A percentile compares a stretch with the other conserved stretches of the same genome.
These are phyloP conservation scores for Sanghuangporus baumii DNA, from an alignment of 1,284 basidiomycete species.

Conservation along the genomic window DNA sequence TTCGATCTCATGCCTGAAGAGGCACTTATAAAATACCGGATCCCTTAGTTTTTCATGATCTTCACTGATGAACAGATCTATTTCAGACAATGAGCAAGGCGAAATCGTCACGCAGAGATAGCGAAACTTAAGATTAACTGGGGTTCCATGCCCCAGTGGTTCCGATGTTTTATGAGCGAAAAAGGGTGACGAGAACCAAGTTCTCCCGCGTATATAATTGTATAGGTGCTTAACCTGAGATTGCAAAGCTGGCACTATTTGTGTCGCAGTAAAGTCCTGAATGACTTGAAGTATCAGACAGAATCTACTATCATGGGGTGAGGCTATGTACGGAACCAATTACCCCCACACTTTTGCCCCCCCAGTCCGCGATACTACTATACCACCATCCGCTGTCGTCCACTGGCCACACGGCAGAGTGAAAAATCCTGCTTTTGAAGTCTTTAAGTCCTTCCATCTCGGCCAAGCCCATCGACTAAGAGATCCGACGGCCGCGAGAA, in stretches of 20 bases:
- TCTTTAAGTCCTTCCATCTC: constrained; percentile 45
- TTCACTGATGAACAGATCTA: constrained; percentile 47
- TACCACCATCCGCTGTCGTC: constrained; percentile 37
- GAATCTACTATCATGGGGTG: not conserved
- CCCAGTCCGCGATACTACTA: constrained; percentile 44
- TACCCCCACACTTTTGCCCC: constrained; percentile 52
- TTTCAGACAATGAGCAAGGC: not conserved
- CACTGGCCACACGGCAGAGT: constrained; percentile 52
- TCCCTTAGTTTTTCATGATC: constrained; percentile 49
- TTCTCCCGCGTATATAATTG: constrained; percentile 56
- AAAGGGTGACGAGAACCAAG: constrained; percentile 53
- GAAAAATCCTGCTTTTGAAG: constrained; percentile 47
- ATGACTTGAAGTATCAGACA: not conserved
- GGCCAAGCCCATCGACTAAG: constrained; percentile 53
- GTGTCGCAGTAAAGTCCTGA: constrained; percentile 58
- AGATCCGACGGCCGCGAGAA: constrained; percentile 41
- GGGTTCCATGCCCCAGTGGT: constrained; percentile 31
- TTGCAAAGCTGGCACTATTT: constrained; percentile 57
- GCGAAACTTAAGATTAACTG: constrained; percentile 35
- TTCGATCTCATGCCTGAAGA: constrained; percentile 49
- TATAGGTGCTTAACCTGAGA: constrained; percentile 43
- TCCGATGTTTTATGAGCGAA: constrained; percentile 33
- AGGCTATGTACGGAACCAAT: constrained; percentile 42
- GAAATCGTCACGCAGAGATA: constrained; percentile 15
- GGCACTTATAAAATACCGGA: constrained; percentile 39